Conservation (phyloP, 768 basidiomycete species). For the Pholiota conissans region DNA sequence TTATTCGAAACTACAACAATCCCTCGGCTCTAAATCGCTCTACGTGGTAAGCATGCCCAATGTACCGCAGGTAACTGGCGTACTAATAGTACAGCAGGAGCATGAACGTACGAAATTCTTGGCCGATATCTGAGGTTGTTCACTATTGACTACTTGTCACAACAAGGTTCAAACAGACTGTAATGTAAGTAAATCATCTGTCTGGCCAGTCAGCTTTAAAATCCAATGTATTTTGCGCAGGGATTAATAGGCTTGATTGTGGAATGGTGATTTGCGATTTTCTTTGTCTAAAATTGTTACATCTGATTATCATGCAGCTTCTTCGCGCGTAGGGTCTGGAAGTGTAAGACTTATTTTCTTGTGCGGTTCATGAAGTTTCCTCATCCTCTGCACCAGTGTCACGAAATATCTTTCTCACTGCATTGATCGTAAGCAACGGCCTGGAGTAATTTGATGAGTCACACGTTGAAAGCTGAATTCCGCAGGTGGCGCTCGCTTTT, state of each 20-base stretch:
- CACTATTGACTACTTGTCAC: conserved; percentile 16
- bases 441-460: not conserved
- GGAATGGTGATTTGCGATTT: conserved; percentile 35
- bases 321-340: conserved; percentile 53
- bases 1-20: conserved; percentile 45
- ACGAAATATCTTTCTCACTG: conserved; percentile 38
- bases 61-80: not conserved
- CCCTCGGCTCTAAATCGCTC: conserved; percentile 32
- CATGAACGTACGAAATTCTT: conserved; percentile 36
- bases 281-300: too few species aligned
- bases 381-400: conserved; percentile 36
- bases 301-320: conserved; percentile 39
- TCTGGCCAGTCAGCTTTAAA: not conserved
- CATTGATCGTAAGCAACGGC: conserved; percentile 36
- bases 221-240: conserved; percentile 21
- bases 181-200: conserved; percentile 31
- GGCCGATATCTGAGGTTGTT: not conserved
- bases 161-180: conserved; percentile 50
- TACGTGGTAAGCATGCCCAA: conserved; percentile 35
- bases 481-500: conserved; percentile 37
- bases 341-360: conserved; percentile 32
- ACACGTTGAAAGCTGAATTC: not conserved
- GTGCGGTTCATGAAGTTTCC: not conserved
- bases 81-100: conserved; percentile 32
- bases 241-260: conserved; percentile 51